These are phyloP conservation scores for Wickerhamomyces mucosus DNA, from an alignment of 805 yeast species.

Conservation along the genomic window DNA sequence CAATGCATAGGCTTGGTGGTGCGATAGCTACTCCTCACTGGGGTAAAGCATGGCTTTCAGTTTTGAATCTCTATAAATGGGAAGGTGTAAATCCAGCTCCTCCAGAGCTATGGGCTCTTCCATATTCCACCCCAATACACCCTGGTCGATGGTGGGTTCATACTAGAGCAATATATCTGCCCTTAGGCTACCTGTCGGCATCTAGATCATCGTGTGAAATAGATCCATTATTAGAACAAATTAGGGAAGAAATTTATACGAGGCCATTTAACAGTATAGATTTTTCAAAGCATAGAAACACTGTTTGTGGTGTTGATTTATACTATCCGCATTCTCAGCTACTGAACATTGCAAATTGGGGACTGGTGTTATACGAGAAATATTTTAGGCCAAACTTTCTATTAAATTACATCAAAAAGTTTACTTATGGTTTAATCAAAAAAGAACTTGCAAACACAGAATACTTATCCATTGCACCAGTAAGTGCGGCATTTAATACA, in stretches of 20 bases:
- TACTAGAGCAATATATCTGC: conserved; percentile 82
- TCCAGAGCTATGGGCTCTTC: conserved; percentile 86
- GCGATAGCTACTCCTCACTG: conserved; percentile 90
- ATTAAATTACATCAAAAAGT: conserved; percentile 36
- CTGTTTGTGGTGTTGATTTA: conserved; percentile 83
- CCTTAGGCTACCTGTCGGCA: conserved; percentile 74
- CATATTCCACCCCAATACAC: conserved; percentile 73
- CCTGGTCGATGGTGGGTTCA: conserved; percentile 99
- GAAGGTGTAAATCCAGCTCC: conserved; percentile 98
- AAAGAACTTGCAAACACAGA: conserved; percentile 76
- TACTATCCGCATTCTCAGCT: conserved; percentile 84
- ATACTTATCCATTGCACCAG: conserved; percentile 85
- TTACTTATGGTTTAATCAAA: conserved; percentile 52
- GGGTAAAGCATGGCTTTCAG: conserved; percentile 91
- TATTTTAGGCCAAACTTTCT: conserved; percentile 73
- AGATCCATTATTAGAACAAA: conserved; percentile 50
- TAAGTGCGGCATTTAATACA: conserved; percentile 76
- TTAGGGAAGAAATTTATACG: conserved; percentile 75
- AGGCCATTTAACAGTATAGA: conserved; percentile 56
- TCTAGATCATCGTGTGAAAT: conserved; percentile 44
- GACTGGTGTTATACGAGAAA: conserved; percentile 56
- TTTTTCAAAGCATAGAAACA: conserved; percentile 64
- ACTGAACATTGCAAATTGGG: conserved; percentile 51
- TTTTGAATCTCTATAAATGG: conserved; percentile 80
- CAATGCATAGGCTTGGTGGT: conserved; percentile 72